phyloP scores from a whole-genome alignment of 768 basidiomycete genomes.

The Coprinopsis cinerea region DNA sequence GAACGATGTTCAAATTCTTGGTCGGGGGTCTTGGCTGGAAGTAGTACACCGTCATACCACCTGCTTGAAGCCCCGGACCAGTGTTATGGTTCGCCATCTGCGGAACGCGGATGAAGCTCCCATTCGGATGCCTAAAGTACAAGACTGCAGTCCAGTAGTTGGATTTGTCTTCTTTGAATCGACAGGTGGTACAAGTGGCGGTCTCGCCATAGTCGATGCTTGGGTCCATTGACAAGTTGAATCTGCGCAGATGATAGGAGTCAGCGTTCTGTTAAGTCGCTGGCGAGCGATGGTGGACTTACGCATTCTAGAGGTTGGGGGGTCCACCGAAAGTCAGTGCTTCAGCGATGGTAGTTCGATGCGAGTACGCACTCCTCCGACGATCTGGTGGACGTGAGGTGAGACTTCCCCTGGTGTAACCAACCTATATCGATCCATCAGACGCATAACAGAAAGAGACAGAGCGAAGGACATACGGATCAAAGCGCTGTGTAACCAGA shows the following conservation, averaged over 20 bases:
- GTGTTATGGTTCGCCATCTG: conserved; percentile 8
- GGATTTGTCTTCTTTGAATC: conserved; percentile 12
- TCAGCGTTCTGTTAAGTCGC: not conserved
- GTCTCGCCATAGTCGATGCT: conserved; percentile 8
- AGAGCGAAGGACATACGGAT: conserved; percentile 3
- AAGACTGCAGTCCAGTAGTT: conserved; percentile 15
- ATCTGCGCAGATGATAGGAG: not conserved
- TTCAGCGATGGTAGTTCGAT: not conserved
- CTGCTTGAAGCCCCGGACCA: conserved; percentile 2
- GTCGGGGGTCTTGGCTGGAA: conserved; percentile 2
- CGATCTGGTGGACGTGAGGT: conserved; percentile 10
- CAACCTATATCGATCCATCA: not conserved
- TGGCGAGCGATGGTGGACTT: not conserved
- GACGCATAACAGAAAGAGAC: not conserved
- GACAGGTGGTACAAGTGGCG: conserved; percentile 11
- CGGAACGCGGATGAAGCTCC: conserved; percentile 9
- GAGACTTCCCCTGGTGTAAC: conserved; percentile 10
- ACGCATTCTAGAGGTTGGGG: conserved; percentile 1
- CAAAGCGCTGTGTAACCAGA: conserved; percentile 9
- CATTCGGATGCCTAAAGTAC: conserved; percentile 12
- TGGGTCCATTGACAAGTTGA: conserved; percentile 10
- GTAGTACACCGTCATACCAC: conserved; percentile 10
- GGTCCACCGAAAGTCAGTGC: not conserved
- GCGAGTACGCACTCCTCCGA: conserved; percentile 12
- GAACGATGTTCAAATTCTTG: conserved; percentile 3